Evolutionary conservation across 768 basidiomycete species (phyloP).

Genomic region (Auriculariales sp.): DNA sequence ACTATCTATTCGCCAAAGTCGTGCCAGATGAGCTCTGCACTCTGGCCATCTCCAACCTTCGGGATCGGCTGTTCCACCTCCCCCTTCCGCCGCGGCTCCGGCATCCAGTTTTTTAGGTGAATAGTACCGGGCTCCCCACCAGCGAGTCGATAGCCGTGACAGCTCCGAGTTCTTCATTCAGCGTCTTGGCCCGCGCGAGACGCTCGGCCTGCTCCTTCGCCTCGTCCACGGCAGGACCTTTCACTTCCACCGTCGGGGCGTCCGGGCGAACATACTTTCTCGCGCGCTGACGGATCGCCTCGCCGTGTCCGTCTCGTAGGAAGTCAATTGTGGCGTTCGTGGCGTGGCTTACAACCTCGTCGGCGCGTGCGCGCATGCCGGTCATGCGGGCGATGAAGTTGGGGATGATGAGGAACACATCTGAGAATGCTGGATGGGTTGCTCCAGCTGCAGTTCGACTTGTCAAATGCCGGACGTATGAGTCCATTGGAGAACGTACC

Average conservation of each 20-base stretch:
- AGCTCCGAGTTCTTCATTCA: too few species aligned
- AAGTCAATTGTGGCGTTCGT: constrained; percentile 12
- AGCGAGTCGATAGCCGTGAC: too few species aligned
- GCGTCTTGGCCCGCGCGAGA: too few species aligned
- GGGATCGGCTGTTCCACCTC: background rate
- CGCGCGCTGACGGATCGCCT: background rate
- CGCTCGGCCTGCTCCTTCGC: background rate
- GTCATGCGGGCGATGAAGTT: constrained; percentile 14
- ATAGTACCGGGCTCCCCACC: too few species aligned
- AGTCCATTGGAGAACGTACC: constrained; percentile 2
- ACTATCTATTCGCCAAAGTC: too few species aligned
- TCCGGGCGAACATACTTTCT: background rate
- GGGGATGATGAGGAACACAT: constrained; percentile 21
- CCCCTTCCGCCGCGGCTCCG: too few species aligned
- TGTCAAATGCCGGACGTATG: background rate
- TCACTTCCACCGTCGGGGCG: background rate
- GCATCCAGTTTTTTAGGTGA: too few species aligned
- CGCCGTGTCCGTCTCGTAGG: constrained; percentile 1
- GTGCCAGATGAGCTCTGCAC: background rate
- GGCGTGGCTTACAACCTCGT: constrained; percentile 9
- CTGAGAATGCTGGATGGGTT: constrained; percentile 20
- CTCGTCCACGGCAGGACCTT: background rate
- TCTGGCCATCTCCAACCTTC: background rate
- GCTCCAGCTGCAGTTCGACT: constrained; percentile 12
- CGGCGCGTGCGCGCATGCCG: constrained; percentile 12